Conservation (phyloP, 2,329 filamentous ascomycete genomes). For the Penicillium sp. region DNA sequence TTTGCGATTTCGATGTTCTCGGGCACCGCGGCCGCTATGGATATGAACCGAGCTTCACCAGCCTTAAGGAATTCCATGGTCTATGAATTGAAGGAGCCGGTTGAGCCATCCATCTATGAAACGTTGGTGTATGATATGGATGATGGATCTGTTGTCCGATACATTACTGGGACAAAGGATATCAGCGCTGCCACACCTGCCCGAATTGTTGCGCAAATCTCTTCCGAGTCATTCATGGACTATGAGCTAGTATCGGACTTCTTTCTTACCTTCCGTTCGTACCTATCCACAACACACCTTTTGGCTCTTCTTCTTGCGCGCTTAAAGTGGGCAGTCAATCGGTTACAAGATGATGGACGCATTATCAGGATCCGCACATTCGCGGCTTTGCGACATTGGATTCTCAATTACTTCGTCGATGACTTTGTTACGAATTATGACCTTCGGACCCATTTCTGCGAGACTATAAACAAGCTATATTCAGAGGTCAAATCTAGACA, state of each 20-base stretch:
- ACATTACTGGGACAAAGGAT: conserved; percentile 66
- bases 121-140: conserved; percentile 77
- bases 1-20: conserved; percentile 40
- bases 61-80: conserved; percentile 41
- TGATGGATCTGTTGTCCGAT: conserved; percentile 77
- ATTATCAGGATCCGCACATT: conserved; percentile 96
- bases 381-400: conserved; percentile 94
- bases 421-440: conserved; percentile 79
- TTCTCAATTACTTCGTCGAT: conserved; percentile 94
- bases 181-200: conserved; percentile 88
- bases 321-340: conserved; percentile 78
- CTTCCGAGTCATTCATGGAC: conserved; percentile 90
- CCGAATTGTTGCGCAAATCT: conserved; percentile 91
- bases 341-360: conserved; percentile 78
- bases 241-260: conserved; percentile 97
- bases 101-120: conserved; percentile 69
- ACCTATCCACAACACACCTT: conserved; percentile 73
- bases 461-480: conserved; percentile 67
- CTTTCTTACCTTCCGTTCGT: conserved; percentile 90
- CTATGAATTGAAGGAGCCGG: conserved; percentile 61
- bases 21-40: conserved; percentile 30
- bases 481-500: conserved; percentile 51
- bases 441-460: conserved; percentile 75
- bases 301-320: conserved; percentile 81
- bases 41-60: conserved; percentile 31